Conservation (phyloP, 805 yeast species). For the Zygoascus ofunaensis region DNA sequence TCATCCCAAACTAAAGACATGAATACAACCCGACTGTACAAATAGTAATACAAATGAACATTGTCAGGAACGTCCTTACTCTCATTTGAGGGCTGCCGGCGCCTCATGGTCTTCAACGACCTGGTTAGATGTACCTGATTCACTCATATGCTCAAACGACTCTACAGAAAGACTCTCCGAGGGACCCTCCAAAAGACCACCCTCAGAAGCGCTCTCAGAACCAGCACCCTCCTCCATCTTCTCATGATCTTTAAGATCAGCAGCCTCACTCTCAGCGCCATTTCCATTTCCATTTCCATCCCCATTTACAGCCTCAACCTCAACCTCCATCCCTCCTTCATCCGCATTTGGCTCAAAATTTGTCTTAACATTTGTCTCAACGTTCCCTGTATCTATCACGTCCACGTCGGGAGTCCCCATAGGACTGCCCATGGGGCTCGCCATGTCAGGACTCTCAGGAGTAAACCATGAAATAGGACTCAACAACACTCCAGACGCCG, state of each 20-base stretch:
- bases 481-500: constrained; percentile 17
- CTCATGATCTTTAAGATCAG: background rate
- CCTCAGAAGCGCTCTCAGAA: background rate
- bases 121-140: no score
- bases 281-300: background rate
- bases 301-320: background rate
- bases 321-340: background rate
- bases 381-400: constrained; percentile 2
- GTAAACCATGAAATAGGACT: constrained; percentile 19
- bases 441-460: background rate
- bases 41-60: no score
- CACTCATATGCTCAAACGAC: background rate
- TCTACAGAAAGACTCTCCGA: no score
- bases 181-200: background rate
- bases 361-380: background rate
- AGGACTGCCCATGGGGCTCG: background rate
- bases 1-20: no score
- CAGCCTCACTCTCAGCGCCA: background rate
- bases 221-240: background rate
- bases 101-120: no score
- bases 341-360: background rate
- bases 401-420: background rate
- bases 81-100: no score
- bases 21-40: no score
- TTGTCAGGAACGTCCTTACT: no score